Percentiles rank a stretch among this genome's conserved stretches.
phyloP scores from a whole-genome alignment of 495 filamentous ascomycete species.

The Polyplosphaeria fusca region DNA sequence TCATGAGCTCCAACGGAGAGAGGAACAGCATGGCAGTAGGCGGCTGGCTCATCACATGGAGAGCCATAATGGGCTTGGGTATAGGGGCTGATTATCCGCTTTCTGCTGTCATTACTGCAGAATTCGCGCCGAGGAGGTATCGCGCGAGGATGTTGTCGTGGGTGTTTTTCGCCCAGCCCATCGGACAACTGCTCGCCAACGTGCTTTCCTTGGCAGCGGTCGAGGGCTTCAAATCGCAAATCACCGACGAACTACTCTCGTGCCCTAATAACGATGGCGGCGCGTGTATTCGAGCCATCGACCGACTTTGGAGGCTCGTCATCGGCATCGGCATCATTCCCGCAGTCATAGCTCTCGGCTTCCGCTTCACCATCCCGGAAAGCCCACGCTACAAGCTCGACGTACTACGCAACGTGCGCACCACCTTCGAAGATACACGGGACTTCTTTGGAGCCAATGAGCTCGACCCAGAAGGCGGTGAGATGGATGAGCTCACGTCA shows the following conservation, averaged over 20 bases:
- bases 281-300: conserved; percentile 20
- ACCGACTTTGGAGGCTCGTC: conserved; percentile 26
- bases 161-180: conserved; percentile 30
- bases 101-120: conserved; percentile 22
- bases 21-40: conserved; percentile 25
- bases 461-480: conserved; percentile 18
- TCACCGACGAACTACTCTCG: conserved; percentile 11
- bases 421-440: conserved; percentile 19
- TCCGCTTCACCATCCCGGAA: conserved; percentile 30
- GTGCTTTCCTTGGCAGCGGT: conserved; percentile 23
- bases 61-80: conserved; percentile 21
- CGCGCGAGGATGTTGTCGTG: conserved; percentile 27
- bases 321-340: conserved; percentile 29
- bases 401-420: conserved; percentile 21
- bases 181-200: conserved; percentile 31
- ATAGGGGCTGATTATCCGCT: conserved; percentile 33
- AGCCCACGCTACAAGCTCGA: conserved; percentile 30
- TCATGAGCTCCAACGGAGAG: conserved; percentile 30
- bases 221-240: conserved; percentile 15
- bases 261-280: conserved; percentile 9
- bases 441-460: conserved; percentile 21
- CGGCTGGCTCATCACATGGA: conserved; percentile 30
- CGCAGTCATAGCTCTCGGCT: conserved; percentile 23
- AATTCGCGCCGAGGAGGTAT: conserved; percentile 26
- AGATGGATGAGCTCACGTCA: conserved; percentile 16